A percentile compares a stretch with the other conserved stretches of the same genome.
These are phyloP conservation scores for Athelia psychrophila DNA, from an alignment of 1,284 basidiomycete genomes.

Conservation along the genomic window DNA sequence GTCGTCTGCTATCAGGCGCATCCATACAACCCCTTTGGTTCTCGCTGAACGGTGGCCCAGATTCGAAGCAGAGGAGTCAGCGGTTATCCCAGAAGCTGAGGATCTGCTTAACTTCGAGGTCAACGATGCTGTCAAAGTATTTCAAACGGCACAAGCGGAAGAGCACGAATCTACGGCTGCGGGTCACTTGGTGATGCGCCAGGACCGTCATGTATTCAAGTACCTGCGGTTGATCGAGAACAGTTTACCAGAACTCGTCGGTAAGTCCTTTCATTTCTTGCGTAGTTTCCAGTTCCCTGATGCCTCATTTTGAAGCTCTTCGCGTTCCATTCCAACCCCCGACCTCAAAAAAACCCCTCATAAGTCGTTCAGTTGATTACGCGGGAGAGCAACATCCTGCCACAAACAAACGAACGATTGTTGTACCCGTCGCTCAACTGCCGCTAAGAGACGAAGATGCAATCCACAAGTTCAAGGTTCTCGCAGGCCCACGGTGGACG, in stretches of 20 bases:
- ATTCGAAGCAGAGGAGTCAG: not conserved
- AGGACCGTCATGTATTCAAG: constrained; percentile 67
- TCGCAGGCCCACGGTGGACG: constrained; percentile 84
- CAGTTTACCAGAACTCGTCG: constrained; percentile 79
- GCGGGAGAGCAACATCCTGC: constrained; percentile 72
- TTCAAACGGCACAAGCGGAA: not conserved
- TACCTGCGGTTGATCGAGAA: constrained; percentile 82
- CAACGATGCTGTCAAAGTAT: not conserved
- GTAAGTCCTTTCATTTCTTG: constrained; percentile 42
- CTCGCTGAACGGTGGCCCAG: too few species aligned
- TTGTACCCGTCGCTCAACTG: constrained; percentile 70
- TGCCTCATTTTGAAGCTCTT: constrained; percentile 57
- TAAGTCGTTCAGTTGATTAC: constrained; percentile 76
- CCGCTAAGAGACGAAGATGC: constrained; percentile 62
- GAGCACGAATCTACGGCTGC: constrained; percentile 57
- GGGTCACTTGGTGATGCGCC: constrained; percentile 66
- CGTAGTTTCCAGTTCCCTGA: constrained; percentile 7
- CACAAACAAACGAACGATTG: constrained; percentile 65
- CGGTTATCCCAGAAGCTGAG: not conserved
- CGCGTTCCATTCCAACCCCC: constrained; percentile 75
- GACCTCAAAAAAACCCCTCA: constrained; percentile 50
- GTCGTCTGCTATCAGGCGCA: too few species aligned
- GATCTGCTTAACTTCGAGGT: not conserved
- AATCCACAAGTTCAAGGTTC: constrained; percentile 74
- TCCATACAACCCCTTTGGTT: too few species aligned